A percentile compares a stretch with the other conserved stretches of the same genome.
These are phyloP conservation scores for Boletus smithii DNA, from an alignment of 1,284 basidiomycete species.

Conservation along the genomic window DNA sequence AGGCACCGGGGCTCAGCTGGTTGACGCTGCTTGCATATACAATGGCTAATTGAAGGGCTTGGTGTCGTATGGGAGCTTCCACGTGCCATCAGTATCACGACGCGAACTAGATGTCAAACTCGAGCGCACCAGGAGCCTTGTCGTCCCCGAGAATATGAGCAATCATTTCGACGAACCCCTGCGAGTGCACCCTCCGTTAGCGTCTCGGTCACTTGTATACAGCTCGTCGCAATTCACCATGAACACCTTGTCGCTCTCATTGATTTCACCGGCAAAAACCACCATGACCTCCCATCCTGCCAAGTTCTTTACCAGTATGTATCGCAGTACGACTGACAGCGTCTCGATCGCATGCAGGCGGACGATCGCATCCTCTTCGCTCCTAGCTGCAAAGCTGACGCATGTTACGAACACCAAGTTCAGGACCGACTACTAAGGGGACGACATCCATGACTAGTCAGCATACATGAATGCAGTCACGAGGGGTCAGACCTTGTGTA, in stretches of 20 bases:
- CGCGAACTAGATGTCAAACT: background rate
- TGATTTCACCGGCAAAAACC: constrained; percentile 56
- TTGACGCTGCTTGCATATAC: constrained; percentile 54
- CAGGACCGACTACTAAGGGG: constrained; percentile 48
- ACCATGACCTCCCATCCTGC: constrained; percentile 71
- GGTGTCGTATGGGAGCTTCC: constrained; percentile 49
- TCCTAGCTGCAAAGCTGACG: constrained; percentile 29
- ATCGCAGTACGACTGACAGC: constrained; percentile 43
- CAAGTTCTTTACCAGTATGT: constrained; percentile 50
- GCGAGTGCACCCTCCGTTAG: constrained; percentile 3
- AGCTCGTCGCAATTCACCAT: constrained; percentile 39
- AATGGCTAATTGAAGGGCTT: constrained; percentile 52
- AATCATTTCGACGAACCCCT: constrained; percentile 50
- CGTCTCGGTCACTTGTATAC: background rate
- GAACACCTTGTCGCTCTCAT: constrained; percentile 54
- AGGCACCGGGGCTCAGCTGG: constrained; percentile 65
- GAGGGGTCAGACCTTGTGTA: constrained; percentile 40
- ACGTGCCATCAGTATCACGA: constrained; percentile 2
- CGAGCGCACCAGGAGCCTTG: constrained; percentile 41
- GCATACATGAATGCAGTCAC: background rate
- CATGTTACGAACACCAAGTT: constrained; percentile 48
- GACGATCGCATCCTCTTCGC: constrained; percentile 33
- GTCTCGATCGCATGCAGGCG: constrained; percentile 47
- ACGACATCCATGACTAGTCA: constrained; percentile 5
- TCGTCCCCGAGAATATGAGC: constrained; percentile 44